Evolutionary conservation across 345 rosid species (phyloP).

Genomic region (Eucalyptus polybractea): DNA sequence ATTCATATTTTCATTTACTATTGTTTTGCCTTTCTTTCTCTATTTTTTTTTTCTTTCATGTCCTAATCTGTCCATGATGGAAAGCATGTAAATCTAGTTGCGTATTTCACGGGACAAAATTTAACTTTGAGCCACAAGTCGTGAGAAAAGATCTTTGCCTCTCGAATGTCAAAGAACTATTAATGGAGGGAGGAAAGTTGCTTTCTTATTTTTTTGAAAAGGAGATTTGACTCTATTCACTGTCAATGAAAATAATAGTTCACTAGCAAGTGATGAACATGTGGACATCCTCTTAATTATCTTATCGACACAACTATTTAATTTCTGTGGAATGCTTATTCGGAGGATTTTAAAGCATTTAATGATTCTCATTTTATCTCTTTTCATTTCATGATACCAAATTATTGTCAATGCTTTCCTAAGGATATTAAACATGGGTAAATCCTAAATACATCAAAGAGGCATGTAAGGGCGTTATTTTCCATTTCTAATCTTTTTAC

Average conservation of each 20-base stretch:
- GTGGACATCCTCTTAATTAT: background rate
- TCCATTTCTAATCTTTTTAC: background rate
- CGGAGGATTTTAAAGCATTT: background rate
- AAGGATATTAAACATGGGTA: background rate
- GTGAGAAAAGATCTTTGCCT: background rate
- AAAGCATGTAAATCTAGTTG: background rate
- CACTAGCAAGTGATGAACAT: background rate
- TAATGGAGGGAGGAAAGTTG: background rate
- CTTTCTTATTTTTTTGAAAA: background rate
- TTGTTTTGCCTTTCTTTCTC: background rate
- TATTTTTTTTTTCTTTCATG: background rate
- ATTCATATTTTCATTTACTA: background rate
- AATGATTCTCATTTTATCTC: background rate
- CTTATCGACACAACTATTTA: background rate
- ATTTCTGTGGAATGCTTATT: background rate
- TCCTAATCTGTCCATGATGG: background rate
- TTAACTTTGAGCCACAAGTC: background rate
- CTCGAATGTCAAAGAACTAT: background rate
- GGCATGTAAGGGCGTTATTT: background rate
- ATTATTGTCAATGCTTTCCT: background rate
- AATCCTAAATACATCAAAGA: background rate
- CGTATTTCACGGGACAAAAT: background rate
- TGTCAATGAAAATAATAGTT: background rate
- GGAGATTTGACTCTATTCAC: background rate
- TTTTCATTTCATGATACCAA: background rate